A percentile compares a stretch with the other conserved stretches of the same genome.
phyloP scores from a whole-genome alignment of 2,329 filamentous ascomycete genomes.

The Blastomyces parvus region DNA sequence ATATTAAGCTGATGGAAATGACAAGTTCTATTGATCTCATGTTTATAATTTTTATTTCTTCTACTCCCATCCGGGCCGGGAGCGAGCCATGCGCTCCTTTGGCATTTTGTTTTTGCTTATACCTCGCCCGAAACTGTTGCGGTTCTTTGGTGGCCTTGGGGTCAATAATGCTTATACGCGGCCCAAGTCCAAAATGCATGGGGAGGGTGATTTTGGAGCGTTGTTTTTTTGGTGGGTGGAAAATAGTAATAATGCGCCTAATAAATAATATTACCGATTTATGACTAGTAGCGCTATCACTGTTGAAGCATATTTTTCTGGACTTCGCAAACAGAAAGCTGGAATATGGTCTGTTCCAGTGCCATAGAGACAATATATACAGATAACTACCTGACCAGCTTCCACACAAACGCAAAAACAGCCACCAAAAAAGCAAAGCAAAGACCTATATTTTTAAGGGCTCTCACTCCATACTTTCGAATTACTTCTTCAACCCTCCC shows the following conservation, averaged over 20 bases:
- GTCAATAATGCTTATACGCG: neutral
- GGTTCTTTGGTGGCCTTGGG: neutral
- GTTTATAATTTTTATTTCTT: neutral
- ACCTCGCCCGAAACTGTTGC: neutral
- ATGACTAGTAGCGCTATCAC: neutral
- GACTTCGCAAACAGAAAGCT: neutral
- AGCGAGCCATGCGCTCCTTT: neutral
- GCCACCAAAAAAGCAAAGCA: neutral
- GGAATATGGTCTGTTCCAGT: no score
- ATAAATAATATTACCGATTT: neutral
- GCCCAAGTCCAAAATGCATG: neutral
- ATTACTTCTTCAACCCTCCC: neutral
- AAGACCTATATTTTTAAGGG: neutral
- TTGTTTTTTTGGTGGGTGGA: no score
- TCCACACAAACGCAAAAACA: neutral
- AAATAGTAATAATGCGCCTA: neutral
- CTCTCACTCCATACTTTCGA: neutral
- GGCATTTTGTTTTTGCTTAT: neutral
- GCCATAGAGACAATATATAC: no score
- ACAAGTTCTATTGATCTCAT: neutral
- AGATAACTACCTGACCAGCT: neutral
- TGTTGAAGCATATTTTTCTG: neutral
- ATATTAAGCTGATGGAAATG: neutral
- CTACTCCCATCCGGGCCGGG: neutral
- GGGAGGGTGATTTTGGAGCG: neutral